Conservation (phyloP, 2,329 filamentous ascomycete species). For the Colletotrichum lindemuthianum region DNA sequence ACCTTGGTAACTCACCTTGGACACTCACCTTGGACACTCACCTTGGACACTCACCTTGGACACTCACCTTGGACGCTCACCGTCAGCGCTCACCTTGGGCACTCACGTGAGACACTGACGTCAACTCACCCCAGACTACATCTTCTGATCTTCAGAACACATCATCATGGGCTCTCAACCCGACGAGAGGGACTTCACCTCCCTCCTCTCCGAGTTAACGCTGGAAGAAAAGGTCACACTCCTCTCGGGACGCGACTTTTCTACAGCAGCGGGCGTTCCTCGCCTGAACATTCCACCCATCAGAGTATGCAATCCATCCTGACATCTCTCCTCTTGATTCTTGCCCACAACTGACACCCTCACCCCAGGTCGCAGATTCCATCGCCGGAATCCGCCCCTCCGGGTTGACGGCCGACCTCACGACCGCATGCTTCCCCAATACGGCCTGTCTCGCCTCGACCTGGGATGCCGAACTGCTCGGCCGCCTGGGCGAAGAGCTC, state of each 20-base stretch:
- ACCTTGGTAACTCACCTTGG: no score
- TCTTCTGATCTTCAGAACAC: no score
- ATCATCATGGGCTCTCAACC: conserved; percentile 12
- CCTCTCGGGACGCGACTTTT: conserved; percentile 34
- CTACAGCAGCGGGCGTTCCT: conserved; percentile 32
- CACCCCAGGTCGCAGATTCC: conserved; percentile 33
- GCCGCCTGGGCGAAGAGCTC: conserved; percentile 31
- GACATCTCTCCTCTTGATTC: no score
- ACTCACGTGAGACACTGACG: not conserved
- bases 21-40: no score
- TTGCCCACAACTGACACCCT: not conserved
- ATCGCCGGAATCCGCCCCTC: conserved; percentile 36
- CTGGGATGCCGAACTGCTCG: conserved; percentile 36
- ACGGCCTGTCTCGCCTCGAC: conserved; percentile 36
- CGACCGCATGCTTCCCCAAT: conserved; percentile 37
- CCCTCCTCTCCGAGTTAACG: conserved; percentile 22
- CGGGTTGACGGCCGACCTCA: conserved; percentile 29
- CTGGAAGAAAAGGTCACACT: conserved; percentile 33
- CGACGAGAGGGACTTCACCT: conserved; percentile 26
- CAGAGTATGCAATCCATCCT: conserved; percentile 4
- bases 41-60: no score
- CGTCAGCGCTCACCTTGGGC: not conserved
- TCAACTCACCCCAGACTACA: not conserved
- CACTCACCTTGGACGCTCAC: no score
- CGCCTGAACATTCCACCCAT: conserved; percentile 34